These are phyloP conservation scores for Cladosporium sp. DNA, from an alignment of 2,329 filamentous ascomycete genomes.

Conservation along the genomic window DNA sequence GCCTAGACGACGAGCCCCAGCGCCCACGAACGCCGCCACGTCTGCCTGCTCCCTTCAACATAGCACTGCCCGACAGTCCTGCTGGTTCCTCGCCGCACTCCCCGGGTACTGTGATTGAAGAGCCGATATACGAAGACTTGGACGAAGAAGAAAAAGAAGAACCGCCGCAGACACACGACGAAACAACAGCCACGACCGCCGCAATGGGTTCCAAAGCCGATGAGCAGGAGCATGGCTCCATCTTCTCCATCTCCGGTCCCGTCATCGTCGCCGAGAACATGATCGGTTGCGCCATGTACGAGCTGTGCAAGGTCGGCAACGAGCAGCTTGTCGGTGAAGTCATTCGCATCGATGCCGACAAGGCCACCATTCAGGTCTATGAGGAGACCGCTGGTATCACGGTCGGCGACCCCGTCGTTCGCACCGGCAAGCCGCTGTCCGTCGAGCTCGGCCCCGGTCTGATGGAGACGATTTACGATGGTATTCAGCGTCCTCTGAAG, in stretches of 20 bases:
- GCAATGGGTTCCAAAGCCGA: slow-evolving; percentile 36
- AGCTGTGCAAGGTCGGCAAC: slow-evolving; percentile 90
- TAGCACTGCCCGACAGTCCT: slow-evolving; percentile 18
- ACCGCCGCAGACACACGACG: slow-evolving; percentile 3
- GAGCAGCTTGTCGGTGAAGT: slow-evolving; percentile 93
- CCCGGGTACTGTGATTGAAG: neutral
- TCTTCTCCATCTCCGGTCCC: slow-evolving; percentile 75
- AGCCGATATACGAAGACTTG: slow-evolving; percentile 14
- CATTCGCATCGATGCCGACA: slow-evolving; percentile 94
- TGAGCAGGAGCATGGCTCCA: slow-evolving; percentile 53
- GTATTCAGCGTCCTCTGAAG: slow-evolving; percentile 92
- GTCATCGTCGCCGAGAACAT: slow-evolving; percentile 98
- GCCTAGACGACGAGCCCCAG: slow-evolving; percentile 12
- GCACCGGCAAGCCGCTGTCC: slow-evolving; percentile 92
- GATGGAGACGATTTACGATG: slow-evolving; percentile 99
- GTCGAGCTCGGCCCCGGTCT: slow-evolving; percentile 96
- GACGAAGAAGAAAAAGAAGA: slow-evolving; percentile 6
- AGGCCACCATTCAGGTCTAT: slow-evolving; percentile 97
- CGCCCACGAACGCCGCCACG: slow-evolving; percentile 7
- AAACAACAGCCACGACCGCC: slow-evolving; percentile 19
- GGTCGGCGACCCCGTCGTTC: slow-evolving; percentile 85
- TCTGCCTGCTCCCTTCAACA: slow-evolving; percentile 7
- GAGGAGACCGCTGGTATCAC: slow-evolving; percentile 97
- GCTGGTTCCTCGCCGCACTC: neutral
- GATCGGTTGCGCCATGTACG: slow-evolving; percentile 99